Conservation (phyloP, 768 basidiomycete genomes). For the Albatrellus ellisii region DNA sequence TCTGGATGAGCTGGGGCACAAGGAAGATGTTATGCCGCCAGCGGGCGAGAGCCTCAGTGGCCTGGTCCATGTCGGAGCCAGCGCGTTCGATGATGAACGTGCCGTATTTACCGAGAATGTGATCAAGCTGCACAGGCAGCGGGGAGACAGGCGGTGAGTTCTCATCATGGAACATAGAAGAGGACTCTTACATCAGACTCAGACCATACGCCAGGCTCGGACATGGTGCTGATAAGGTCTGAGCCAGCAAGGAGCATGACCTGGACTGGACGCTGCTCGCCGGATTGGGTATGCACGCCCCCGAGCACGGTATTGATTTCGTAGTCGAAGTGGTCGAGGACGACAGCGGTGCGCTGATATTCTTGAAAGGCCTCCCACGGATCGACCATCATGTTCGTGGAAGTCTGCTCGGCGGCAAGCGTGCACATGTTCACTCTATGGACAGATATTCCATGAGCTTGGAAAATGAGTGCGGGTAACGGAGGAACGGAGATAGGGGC, state of each 20-base stretch:
- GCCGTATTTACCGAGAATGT: constrained; percentile 92
- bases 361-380: constrained; percentile 93
- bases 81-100: constrained; percentile 92
- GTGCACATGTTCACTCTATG: constrained; percentile 76
- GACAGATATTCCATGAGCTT: constrained; percentile 11
- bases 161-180: constrained; percentile 4
- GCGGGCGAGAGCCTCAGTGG: constrained; percentile 15
- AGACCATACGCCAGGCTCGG: constrained; percentile 96
- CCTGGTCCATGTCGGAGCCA: constrained; percentile 42
- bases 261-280: constrained; percentile 61
- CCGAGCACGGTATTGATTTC: constrained; percentile 82
- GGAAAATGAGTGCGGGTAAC: neutral
- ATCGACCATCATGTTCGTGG: constrained; percentile 94
- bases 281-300: constrained; percentile 62
- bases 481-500: neutral
- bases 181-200: constrained; percentile 69
- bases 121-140: constrained; percentile 71
- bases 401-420: constrained; percentile 72
- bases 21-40: constrained; percentile 35
- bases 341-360: constrained; percentile 94
- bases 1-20: constrained; percentile 90
- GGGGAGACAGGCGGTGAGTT: constrained; percentile 6
- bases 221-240: constrained; percentile 95
- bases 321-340: constrained; percentile 94
- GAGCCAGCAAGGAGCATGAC: constrained; percentile 97